These are phyloP conservation scores for Castanea sativa DNA, from an alignment of 306 rosid species.

Conservation along the genomic window DNA sequence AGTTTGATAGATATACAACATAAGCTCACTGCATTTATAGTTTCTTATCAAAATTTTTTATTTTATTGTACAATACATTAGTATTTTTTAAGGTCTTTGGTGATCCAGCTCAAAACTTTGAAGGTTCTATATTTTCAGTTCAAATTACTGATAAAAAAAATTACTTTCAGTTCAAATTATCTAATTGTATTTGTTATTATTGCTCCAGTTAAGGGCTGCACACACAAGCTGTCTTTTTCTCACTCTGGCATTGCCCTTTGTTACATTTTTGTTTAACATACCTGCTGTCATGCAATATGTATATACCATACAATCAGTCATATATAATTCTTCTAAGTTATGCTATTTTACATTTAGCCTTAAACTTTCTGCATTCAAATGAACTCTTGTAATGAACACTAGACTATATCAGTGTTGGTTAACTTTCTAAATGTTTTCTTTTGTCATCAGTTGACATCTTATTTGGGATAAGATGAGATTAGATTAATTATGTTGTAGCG, in stretches of 20 bases:
- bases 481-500: background rate
- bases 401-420: background rate
- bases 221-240: background rate
- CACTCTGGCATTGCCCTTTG: background rate
- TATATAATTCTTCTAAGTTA: background rate
- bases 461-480: background rate
- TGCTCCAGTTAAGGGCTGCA: background rate
- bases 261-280: background rate
- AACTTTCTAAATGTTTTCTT: background rate
- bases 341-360: background rate
- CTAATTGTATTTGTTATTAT: background rate
- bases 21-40: background rate
- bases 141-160: background rate
- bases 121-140: background rate
- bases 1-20: background rate
- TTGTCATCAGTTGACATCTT: background rate
- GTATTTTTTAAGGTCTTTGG: background rate
- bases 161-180: background rate
- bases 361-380: background rate
- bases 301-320: background rate
- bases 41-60: background rate
- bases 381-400: background rate
- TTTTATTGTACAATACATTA: background rate
- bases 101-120: background rate
- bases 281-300: background rate